phyloP scores from a whole-genome alignment of 176 grass and related monocot genomes.

The Zea luxurians region DNA sequence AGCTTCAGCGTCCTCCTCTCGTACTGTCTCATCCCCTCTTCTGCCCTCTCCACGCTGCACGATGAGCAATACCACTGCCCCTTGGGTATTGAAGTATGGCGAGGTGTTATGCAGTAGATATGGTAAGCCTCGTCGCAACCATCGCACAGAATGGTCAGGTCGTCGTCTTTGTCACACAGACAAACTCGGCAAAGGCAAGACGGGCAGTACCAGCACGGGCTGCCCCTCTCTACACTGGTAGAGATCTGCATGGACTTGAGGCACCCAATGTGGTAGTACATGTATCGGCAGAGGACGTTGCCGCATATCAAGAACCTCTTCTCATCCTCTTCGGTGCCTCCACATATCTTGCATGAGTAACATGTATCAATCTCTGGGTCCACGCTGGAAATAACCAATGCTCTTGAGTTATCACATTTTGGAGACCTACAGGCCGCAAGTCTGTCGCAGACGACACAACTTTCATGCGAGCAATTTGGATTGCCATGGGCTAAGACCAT shows the following conservation, averaged over 20 bases:
- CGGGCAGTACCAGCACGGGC: constrained; percentile 77
- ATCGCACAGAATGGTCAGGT: constrained; percentile 78
- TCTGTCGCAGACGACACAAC: constrained; percentile 51
- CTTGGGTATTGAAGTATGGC: constrained; percentile 56
- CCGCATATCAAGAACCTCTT: constrained; percentile 75
- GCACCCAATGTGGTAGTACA: constrained; percentile 80
- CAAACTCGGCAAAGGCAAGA: constrained; percentile 86
- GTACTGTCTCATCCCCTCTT: constrained; percentile 55
- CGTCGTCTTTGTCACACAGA: constrained; percentile 68
- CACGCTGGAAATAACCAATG: constrained; percentile 27
- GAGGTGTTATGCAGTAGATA: constrained; percentile 82
- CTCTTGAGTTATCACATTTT: constrained; percentile 39
- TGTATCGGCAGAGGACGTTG: constrained; percentile 69
- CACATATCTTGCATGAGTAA: constrained; percentile 78
- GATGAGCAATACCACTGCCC: constrained; percentile 78
- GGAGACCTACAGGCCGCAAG: constrained; percentile 40
- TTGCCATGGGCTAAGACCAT: constrained; percentile 6
- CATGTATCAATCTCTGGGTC: constrained; percentile 34
- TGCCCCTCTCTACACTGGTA: constrained; percentile 42
- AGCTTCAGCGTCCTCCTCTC: constrained; percentile 49
- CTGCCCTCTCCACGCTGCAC: constrained; percentile 55
- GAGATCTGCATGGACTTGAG: constrained; percentile 61
- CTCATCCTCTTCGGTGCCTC: constrained; percentile 59
- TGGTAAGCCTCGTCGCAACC: constrained; percentile 83
- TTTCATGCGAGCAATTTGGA: constrained; percentile 37